A percentile compares a stretch with the other conserved stretches of the same genome.
phyloP scores from a whole-genome alignment of 306 rosid genomes.

The barrel medic (Medicago truncatula) region DNA sequence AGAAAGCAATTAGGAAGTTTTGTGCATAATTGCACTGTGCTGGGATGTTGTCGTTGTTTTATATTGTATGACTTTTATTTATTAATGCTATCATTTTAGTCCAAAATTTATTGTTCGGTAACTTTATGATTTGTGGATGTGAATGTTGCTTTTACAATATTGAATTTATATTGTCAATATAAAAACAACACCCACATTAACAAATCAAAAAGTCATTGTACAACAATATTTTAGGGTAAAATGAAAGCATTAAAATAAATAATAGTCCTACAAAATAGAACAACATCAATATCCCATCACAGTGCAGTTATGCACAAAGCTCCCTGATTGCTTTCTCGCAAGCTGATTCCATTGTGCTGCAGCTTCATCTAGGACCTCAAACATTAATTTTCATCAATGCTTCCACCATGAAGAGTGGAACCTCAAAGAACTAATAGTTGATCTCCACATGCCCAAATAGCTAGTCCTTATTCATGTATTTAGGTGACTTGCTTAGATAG shows the following conservation, averaged over 20 bases:
- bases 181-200: no score
- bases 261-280: background rate
- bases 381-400: conserved; percentile 56
- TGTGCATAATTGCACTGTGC: conserved; percentile 74
- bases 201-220: no score
- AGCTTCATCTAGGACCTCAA: conserved; percentile 60
- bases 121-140: no score
- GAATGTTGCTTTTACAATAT: no score
- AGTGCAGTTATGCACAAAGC: conserved; percentile 72
- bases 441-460: conserved; percentile 76
- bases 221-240: no score
- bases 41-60: conserved; percentile 64
- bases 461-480: conserved; percentile 71
- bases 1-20: conserved; percentile 50
- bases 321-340: conserved; percentile 46
- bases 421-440: conserved; percentile 64
- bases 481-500: conserved; percentile 58
- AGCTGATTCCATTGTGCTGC: conserved; percentile 61
- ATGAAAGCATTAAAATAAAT: background rate
- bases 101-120: no score
- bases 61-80: no score
- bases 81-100: no score
- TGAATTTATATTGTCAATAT: no score
- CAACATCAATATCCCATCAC: conserved; percentile 78
- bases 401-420: conserved; percentile 29